Evolutionary conservation across 2,329 filamentous ascomycete genomes (phyloP).

Genomic region (Tolypocladium guangdongense): DNA sequence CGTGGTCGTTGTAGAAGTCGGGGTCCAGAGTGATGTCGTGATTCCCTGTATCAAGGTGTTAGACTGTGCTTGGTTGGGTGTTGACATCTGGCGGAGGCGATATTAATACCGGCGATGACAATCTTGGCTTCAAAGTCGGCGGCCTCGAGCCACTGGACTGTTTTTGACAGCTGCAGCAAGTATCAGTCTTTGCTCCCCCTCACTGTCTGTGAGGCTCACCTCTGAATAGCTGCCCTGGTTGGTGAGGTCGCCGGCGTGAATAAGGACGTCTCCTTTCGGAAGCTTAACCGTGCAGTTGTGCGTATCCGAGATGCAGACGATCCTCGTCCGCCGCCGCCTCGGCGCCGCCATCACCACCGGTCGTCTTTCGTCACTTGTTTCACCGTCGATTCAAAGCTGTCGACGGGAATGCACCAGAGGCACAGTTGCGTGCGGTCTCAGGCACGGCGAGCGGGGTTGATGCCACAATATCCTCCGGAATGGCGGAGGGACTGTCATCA

Average conservation of each 20-base stretch:
- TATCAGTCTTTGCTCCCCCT: not conserved
- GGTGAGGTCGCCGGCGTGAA: conserved; percentile 68
- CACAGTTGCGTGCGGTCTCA: not conserved
- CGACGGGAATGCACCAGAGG: not conserved
- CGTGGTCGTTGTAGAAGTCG: conserved; percentile 46
- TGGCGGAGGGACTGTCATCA: not conserved
- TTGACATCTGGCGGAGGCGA: not conserved
- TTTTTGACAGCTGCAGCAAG: conserved; percentile 39
- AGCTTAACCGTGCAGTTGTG: conserved; percentile 57
- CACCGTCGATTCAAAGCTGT: not conserved
- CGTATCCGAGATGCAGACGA: conserved; percentile 70
- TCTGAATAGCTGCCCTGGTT: conserved; percentile 56
- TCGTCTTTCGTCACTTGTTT: not conserved
- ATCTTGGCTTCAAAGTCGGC: conserved; percentile 60
- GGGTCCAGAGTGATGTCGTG: conserved; percentile 63
- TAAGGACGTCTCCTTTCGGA: conserved; percentile 61
- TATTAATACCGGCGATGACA: conserved; percentile 50
- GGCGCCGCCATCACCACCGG: not conserved
- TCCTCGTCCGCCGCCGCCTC: conserved; percentile 38
- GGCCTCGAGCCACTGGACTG: conserved; percentile 55
- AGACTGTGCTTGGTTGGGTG: not conserved
- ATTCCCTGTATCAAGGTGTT: conserved; percentile 42
- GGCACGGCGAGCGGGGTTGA: not conserved
- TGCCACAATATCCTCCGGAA: not conserved
- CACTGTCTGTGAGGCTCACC: conserved; percentile 16